Evolutionary conservation across 75 land plant species (phyloP).

Genomic region (Sequoia sempervirens): DNA sequence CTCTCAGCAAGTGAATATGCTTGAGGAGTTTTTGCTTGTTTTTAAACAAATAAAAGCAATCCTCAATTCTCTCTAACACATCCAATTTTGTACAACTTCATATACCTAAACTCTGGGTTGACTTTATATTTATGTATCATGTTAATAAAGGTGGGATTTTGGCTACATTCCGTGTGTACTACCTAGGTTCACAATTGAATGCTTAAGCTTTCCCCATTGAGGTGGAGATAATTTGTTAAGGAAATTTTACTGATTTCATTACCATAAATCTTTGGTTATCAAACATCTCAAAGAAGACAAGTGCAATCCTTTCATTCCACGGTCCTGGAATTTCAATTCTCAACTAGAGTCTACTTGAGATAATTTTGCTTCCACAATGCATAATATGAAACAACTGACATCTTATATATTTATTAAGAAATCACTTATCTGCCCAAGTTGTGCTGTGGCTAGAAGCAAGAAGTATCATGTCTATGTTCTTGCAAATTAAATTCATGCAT

Average conservation of each 20-base stretch:
- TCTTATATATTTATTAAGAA: not conserved
- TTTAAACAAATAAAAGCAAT: not conserved
- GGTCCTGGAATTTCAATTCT: not conserved
- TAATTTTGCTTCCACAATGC: not conserved
- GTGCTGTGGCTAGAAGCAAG: not conserved
- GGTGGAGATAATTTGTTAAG: not conserved
- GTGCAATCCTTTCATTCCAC: not conserved
- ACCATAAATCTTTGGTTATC: not conserved
- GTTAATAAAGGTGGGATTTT: not conserved
- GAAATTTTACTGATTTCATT: not conserved
- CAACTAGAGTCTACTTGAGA: not conserved
- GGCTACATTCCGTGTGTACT: not conserved
- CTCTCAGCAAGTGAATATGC: not conserved
- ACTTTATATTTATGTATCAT: not conserved
- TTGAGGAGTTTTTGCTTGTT: not conserved
- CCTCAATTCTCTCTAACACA: not conserved
- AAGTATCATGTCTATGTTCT: not conserved
- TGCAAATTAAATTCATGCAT: not conserved
- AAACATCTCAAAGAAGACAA: not conserved
- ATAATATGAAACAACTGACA: not conserved
- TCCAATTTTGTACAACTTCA: not conserved
- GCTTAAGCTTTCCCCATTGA: not conserved
- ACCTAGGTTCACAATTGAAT: not conserved
- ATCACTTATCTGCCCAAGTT: not conserved
- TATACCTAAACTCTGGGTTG: not conserved